Percentiles rank a stretch among this genome's conserved stretches.
phyloP scores from a whole-genome alignment of 2,329 filamentous ascomycete genomes.

The Thelonectria blattea region DNA sequence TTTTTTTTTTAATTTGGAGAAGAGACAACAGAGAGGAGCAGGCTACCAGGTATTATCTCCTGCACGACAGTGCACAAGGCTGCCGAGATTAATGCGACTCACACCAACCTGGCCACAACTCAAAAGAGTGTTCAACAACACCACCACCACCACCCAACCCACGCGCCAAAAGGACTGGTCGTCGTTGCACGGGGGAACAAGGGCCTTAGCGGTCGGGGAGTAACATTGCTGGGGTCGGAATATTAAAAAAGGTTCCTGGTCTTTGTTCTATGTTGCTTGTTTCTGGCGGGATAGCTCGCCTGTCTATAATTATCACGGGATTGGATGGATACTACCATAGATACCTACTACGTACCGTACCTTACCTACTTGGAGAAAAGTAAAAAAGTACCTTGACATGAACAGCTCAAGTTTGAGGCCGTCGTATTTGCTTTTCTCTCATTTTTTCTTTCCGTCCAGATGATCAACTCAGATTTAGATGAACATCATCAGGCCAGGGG shows the following conservation, averaged over 20 bases:
- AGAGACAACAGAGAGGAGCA: neutral
- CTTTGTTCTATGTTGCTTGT: neutral
- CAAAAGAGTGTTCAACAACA: no score
- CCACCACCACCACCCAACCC: neutral
- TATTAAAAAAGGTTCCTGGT: neutral
- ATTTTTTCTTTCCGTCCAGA: conserved; percentile 1
- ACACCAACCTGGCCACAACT: neutral
- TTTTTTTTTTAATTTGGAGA: neutral
- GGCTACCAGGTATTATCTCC: neutral
- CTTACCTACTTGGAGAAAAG: neutral
- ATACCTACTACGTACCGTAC: neutral
- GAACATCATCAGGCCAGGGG: no score
- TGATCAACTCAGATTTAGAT: conserved; percentile 3
- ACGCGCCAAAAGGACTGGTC: neutral
- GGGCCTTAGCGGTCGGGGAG: no score
- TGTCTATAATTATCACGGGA: neutral
- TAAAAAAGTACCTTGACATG: neutral
- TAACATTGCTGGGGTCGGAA: conserved; percentile 1
- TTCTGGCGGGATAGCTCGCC: neutral
- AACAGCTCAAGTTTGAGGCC: neutral
- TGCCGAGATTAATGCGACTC: conserved; percentile 15
- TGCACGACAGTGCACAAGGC: neutral
- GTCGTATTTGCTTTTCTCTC: neutral
- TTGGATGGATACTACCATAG: neutral
- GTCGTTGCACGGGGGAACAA: neutral